A percentile compares a stretch with the other conserved stretches of the same genome.
Conservation (phyloP, 108 stramenopile species). For the Fragilaria radians region DNA sequence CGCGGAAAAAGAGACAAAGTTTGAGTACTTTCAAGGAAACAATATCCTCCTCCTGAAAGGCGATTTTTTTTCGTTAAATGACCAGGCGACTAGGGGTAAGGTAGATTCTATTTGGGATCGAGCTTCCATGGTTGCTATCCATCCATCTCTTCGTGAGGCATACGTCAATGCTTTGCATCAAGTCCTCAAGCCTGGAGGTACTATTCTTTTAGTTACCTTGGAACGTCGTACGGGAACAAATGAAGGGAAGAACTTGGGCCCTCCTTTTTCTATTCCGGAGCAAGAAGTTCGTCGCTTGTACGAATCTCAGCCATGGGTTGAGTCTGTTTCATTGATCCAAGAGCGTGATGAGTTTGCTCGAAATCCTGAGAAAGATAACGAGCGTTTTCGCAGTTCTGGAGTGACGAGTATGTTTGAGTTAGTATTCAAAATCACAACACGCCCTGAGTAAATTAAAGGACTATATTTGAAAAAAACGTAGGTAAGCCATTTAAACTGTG, state of each 20-base stretch:
- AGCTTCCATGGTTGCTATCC: slow-evolving; percentile 74
- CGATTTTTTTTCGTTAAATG: slow-evolving; percentile 53
- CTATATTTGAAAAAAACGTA: too few relatives aligned
- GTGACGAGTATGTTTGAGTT: slow-evolving; percentile 30
- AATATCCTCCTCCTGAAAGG: slow-evolving; percentile 53
- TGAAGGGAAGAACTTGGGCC: slow-evolving; percentile 36
- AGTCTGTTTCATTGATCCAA: slow-evolving; percentile 39
- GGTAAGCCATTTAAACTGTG: too few relatives aligned
- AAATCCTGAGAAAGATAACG: slow-evolving; percentile 21
- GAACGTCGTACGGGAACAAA: slow-evolving; percentile 35
- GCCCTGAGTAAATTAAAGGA: too few relatives aligned
- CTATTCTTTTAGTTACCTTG: slow-evolving; percentile 49
- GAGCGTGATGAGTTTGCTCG: slow-evolving; percentile 37
- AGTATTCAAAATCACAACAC: slow-evolving; percentile 25
- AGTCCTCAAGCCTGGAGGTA: slow-evolving; percentile 48
- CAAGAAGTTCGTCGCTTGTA: slow-evolving; percentile 35
- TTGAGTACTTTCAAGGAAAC: slow-evolving; percentile 37
- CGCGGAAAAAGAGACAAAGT: slow-evolving; percentile 6
- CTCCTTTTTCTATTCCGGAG: slow-evolving; percentile 69
- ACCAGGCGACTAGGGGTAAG: slow-evolving; percentile 10
- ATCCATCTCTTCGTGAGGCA: slow-evolving; percentile 40
- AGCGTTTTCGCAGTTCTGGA: slow-evolving; percentile 35
- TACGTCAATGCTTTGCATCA: slow-evolving; percentile 52
- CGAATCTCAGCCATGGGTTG: slow-evolving; percentile 38
- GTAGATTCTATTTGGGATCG: slow-evolving; percentile 77